Conservation (phyloP, 2,329 filamentous ascomycete genomes). For the Ramularia collo-cygni region DNA sequence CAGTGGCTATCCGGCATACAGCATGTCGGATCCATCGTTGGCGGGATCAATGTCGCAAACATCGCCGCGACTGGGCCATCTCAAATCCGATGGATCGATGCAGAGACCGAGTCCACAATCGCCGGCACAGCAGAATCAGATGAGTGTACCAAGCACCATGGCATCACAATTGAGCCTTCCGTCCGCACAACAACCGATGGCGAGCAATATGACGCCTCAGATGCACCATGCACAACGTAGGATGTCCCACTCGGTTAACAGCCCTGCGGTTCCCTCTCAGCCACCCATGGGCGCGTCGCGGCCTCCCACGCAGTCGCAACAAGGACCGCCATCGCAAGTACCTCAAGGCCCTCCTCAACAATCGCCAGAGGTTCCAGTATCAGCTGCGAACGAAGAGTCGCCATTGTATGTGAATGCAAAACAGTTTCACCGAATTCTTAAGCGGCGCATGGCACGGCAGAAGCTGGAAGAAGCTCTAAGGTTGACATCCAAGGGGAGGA, state of each 20-base stretch:
- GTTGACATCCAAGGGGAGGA: slow-evolving; percentile 88
- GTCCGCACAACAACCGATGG: slow-evolving; percentile 53
- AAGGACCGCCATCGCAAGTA: slow-evolving; percentile 46
- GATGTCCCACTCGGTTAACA: slow-evolving; percentile 68
- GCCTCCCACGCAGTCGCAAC: slow-evolving; percentile 63
- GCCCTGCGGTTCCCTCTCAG: slow-evolving; percentile 48
- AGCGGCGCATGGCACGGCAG: slow-evolving; percentile 86
- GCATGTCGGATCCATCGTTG: slow-evolving; percentile 61
- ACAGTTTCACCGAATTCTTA: slow-evolving; percentile 95
- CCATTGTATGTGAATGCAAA: slow-evolving; percentile 98
- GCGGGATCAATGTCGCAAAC: slow-evolving; percentile 56
- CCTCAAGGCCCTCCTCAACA: slow-evolving; percentile 46
- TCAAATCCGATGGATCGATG: slow-evolving; percentile 51
- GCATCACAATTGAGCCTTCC: slow-evolving; percentile 44
- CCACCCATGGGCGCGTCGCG: slow-evolving; percentile 56
- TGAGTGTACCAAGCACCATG: slow-evolving; percentile 42
- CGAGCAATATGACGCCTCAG: slow-evolving; percentile 36
- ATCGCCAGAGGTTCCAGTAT: slow-evolving; percentile 67
- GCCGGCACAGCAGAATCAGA: slow-evolving; percentile 61
- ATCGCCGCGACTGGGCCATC: slow-evolving; percentile 67
- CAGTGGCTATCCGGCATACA: slow-evolving; percentile 70
- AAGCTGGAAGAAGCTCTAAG: slow-evolving; percentile 87
- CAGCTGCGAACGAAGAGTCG: slow-evolving; percentile 72
- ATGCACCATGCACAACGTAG: slow-evolving; percentile 45
- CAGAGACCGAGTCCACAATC: slow-evolving; percentile 68